Evolutionary conservation across 2,329 filamentous ascomycete genomes (phyloP), one percentile per base, ranked within the genome.

Genomic region (Ambrosiella cleistominuta): DNA sequence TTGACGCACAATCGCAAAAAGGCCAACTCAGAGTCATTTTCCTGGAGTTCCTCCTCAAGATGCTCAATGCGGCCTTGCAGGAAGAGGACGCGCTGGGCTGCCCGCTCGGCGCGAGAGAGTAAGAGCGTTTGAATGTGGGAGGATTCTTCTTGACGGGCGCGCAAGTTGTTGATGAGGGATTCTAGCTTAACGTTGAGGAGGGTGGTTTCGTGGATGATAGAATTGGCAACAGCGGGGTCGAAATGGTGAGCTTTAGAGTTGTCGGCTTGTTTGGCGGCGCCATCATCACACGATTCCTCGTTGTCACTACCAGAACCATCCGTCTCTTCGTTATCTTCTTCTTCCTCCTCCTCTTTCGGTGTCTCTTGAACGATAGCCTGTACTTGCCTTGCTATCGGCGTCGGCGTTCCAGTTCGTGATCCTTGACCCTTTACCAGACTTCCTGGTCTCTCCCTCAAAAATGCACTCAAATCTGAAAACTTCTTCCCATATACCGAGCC

Each of bases 61-160:
- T 81, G 74, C 45, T 72, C 65, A 49, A 85, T 71, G 49, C 79
- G 75, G 42, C 73, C 73, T 64, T 85, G 79, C 12, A 85, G 71
- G 60, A 78, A 76, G 27, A 80, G 71, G 59, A 85, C 79, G 56
- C 76, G 76, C 62, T 79, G 72, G 47, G 77, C 75, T 55, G 81
- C 74, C 42, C 72, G 72, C 65, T 83, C 76, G 59, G 78, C 75
- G 61, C 79, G 75, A 47, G 74, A 74, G 56, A 81, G 73, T 19
- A 84, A 75, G 38, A 84, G 68, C 27, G 73, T 73, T 64, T 84
- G 80, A 59, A 86, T 81, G 63, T 83, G 79, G 72, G 80, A 63
- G 49, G 77, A 75, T 67, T 84, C 80, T 65, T 82, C 77, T 62
- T 77, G 76, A 44, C 80, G 72, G 44, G 72, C 72, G 57, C 74